A percentile compares a stretch with the other conserved stretches of the same genome.
Evolutionary conservation across 768 basidiomycete species (phyloP).

Genomic region (Russula ochroleuca): DNA sequence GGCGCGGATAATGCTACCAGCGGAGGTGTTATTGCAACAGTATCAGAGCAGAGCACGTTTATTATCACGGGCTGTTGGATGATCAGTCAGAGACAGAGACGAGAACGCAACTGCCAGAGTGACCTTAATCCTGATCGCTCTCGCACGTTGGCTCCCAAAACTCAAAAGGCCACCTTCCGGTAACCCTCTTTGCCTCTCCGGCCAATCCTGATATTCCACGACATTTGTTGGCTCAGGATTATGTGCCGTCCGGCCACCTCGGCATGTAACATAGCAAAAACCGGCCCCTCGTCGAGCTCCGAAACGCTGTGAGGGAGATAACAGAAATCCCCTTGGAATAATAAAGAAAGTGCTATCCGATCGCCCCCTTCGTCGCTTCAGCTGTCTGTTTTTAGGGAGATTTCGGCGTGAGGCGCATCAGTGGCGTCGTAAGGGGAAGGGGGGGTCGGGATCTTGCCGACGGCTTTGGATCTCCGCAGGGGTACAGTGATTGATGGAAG

Average conservation of each 20-base stretch:
- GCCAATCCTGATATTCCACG: background rate
- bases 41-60: background rate
- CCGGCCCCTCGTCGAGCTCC: background rate
- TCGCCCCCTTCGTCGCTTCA: background rate
- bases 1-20: conserved; percentile 13
- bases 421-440: conserved; percentile 3
- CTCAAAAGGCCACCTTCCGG: background rate
- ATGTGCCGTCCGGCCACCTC: no score
- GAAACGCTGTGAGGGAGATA: background rate
- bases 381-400: background rate
- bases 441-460: conserved; percentile 28
- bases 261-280: no score
- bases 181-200: background rate
- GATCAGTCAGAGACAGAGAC: background rate
- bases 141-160: background rate
- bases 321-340: background rate
- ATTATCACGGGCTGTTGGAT: background rate
- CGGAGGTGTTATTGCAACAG: background rate
- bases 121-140: background rate
- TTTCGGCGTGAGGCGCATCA: conserved; percentile 1
- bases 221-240: no score
- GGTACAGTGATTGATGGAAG: background rate
- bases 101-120: background rate
- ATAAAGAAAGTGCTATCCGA: background rate
- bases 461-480: background rate